These are phyloP conservation scores for Trichophyton verrucosum DNA, from an alignment of 2,329 filamentous ascomycete species.

Conservation along the genomic window DNA sequence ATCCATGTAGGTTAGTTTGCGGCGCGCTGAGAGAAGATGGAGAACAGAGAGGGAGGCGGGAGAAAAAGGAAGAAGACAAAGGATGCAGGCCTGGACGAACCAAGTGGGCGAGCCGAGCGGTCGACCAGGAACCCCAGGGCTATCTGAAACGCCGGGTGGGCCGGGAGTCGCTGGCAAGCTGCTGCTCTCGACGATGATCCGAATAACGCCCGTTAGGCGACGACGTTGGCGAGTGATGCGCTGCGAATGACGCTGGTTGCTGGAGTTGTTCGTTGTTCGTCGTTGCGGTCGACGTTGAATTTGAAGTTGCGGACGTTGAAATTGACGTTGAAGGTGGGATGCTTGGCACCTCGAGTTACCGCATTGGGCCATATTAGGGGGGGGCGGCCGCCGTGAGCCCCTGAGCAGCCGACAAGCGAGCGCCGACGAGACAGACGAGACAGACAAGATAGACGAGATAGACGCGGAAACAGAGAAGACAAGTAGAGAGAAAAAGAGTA, in stretches of 20 bases:
- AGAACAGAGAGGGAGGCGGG: neutral
- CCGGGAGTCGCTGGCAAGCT: neutral
- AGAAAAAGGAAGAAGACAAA: neutral
- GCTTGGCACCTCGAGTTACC: neutral
- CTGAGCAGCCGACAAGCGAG: neutral
- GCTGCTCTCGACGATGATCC: neutral
- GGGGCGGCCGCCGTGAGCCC: neutral
- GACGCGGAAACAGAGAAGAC: neutral
- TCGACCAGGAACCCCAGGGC: constrained; percentile 2
- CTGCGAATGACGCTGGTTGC: neutral
- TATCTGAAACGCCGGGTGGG: constrained; percentile 5
- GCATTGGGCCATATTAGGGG: neutral
- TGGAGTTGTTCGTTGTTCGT: neutral
- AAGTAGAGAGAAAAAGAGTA: neutral
- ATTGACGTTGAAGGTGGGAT: neutral
- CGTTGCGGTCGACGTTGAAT: neutral
- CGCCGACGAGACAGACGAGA: too few relatives aligned
- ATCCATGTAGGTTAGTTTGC: neutral
- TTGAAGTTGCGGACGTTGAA: neutral
- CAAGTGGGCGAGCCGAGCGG: neutral
- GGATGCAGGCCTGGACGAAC: neutral
- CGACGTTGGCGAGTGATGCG: neutral
- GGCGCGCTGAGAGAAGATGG: neutral
- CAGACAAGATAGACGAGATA: too few relatives aligned
- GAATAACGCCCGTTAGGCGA: neutral